A percentile compares a stretch with the other conserved stretches of the same genome.
These are phyloP conservation scores for Aspergillus glaucus DNA, from an alignment of 2,329 filamentous ascomycete genomes.

Conservation along the genomic window DNA sequence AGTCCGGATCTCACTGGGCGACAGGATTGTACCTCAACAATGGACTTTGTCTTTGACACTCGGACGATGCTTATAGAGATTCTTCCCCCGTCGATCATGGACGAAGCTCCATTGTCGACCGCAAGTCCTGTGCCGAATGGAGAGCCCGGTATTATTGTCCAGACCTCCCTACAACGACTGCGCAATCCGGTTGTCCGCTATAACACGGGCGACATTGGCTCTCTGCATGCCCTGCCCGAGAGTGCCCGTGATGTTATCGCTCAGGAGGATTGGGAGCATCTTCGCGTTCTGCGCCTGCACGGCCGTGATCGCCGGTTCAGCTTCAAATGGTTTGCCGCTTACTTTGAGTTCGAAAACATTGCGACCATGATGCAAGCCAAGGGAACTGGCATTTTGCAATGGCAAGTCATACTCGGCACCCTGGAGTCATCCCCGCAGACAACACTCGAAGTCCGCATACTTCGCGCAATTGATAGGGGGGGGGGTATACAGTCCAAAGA, in stretches of 20 bases:
- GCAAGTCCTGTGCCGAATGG: too few species aligned
- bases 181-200: slow-evolving; percentile 43
- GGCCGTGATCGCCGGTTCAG: slow-evolving; percentile 41
- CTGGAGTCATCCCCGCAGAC: slow-evolving; percentile 5
- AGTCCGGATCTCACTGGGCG: slow-evolving; percentile 23
- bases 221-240: slow-evolving; percentile 31
- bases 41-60: slow-evolving; percentile 37
- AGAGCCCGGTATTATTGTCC: slow-evolving; percentile 25
- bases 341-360: slow-evolving; percentile 33
- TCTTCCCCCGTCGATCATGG: slow-evolving; percentile 22
- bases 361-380: slow-evolving; percentile 15
- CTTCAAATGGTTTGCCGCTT: slow-evolving; percentile 37
- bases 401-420: slow-evolving; percentile 35
- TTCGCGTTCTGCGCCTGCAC: slow-evolving; percentile 33
- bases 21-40: slow-evolving; percentile 3
- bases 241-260: slow-evolving; percentile 10
- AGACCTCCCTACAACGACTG: slow-evolving; percentile 38
- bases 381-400: slow-evolving; percentile 32
- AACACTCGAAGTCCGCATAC: slow-evolving; percentile 13
- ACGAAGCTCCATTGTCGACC: too few species aligned
- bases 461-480: slow-evolving; percentile 4
- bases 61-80: slow-evolving; percentile 36
- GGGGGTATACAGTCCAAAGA: not conserved
- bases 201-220: slow-evolving; percentile 39
- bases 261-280: slow-evolving; percentile 14